Evolutionary conservation across 164 flowering plant genomes (phyloP).

Genomic region (Annona cherimola): DNA sequence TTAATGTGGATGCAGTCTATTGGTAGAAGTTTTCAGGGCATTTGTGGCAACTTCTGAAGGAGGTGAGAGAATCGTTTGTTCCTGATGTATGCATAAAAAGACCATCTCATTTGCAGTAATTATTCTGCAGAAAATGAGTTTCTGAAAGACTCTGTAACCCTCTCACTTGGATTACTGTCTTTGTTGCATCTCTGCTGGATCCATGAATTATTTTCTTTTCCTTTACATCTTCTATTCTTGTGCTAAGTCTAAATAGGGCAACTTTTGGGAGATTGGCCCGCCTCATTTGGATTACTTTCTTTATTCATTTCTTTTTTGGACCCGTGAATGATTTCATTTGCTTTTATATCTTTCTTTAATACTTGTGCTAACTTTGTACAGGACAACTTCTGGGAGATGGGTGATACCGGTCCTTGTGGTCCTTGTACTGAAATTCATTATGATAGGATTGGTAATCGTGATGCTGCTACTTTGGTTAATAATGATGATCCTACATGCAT

Average conservation of each 20-base stretch:
- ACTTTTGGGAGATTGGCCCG: slow-evolving; percentile 99
- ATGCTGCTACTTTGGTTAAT: slow-evolving; percentile 82
- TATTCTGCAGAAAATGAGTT: neutral
- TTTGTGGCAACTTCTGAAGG: too few relatives aligned
- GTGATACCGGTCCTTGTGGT: slow-evolving; percentile 99
- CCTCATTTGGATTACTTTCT: slow-evolving; percentile 63
- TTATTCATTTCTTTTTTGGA: neutral
- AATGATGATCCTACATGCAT: slow-evolving; percentile 96
- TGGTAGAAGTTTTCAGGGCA: too few relatives aligned
- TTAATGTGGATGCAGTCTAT: too few relatives aligned
- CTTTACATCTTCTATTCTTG: neutral
- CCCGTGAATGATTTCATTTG: neutral
- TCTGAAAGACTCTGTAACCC: neutral
- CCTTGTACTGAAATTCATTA: slow-evolving; percentile 97
- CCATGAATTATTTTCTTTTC: neutral
- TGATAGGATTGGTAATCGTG: slow-evolving; percentile 83
- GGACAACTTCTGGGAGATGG: slow-evolving; percentile 99
- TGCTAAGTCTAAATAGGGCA: slow-evolving; percentile 45
- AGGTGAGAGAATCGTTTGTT: too few relatives aligned
- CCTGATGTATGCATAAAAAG: too few relatives aligned
- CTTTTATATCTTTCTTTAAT: neutral
- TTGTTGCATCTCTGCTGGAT: too few relatives aligned
- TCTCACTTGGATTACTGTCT: neutral
- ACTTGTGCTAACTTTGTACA: slow-evolving; percentile 11
- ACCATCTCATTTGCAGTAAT: neutral